phyloP scores from a whole-genome alignment of 2,329 filamentous ascomycete genomes.

The Aspergillus ustus region DNA sequence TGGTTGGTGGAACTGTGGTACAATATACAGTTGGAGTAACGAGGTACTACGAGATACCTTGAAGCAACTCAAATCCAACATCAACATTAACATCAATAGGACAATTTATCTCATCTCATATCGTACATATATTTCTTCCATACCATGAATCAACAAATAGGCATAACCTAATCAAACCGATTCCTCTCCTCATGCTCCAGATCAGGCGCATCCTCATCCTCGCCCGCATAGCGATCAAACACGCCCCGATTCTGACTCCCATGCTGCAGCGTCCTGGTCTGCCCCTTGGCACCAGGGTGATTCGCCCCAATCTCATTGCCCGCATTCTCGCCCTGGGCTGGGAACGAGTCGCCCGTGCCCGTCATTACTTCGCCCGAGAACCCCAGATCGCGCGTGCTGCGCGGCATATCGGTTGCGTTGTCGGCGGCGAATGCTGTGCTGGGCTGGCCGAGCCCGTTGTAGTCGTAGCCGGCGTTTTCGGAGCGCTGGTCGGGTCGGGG shows the following conservation, averaged over 20 bases:
- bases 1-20: background rate
- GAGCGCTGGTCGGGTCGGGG: conserved; percentile 53
- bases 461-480: conserved; percentile 37
- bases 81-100: background rate
- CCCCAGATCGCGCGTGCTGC: conserved; percentile 40
- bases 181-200: conserved; percentile 35
- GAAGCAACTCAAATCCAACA: no score
- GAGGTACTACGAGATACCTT: no score
- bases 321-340: conserved; percentile 46
- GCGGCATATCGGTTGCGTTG: conserved; percentile 55
- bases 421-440: conserved; percentile 50
- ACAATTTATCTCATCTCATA: background rate
- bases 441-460: conserved; percentile 42
- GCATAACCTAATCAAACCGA: no score
- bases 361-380: conserved; percentile 44
- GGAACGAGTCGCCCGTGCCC: conserved; percentile 46
- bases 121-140: background rate
- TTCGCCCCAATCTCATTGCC: conserved; percentile 30
- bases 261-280: conserved; percentile 46
- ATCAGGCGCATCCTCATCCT: conserved; percentile 40
- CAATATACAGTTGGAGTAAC: no score
- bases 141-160: background rate
- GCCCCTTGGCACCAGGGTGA: conserved; percentile 43
- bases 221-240: conserved; percentile 43
- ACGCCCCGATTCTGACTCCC: conserved; percentile 41